Percentiles rank a stretch among this genome's conserved stretches.
Evolutionary conservation across 2,329 filamentous ascomycete genomes (phyloP).

Genomic region (Colletotrichum brevisporum): DNA sequence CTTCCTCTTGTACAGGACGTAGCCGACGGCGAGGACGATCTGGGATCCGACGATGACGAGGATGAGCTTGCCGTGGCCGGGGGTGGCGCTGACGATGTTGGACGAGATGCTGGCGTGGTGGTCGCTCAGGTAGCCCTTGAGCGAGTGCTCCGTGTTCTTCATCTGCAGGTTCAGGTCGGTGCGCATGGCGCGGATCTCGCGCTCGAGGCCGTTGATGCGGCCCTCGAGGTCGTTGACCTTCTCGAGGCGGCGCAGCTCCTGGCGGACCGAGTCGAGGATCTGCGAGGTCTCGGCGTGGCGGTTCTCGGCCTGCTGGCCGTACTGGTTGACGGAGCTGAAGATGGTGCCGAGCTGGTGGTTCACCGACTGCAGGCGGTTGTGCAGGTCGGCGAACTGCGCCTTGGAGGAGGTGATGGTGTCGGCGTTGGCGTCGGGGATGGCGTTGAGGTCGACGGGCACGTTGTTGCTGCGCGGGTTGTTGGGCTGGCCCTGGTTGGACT

Average conservation of each 20-base stretch:
- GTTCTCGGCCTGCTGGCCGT: conserved; percentile 66
- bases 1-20: conserved; percentile 85
- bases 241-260: conserved; percentile 60
- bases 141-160: conserved; percentile 64
- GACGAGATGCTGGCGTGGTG: conserved; percentile 66
- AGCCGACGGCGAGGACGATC: conserved; percentile 76
- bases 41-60: conserved; percentile 83
- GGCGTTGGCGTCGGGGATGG: conserved; percentile 63
- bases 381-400: conserved; percentile 85
- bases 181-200: conserved; percentile 71
- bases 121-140: conserved; percentile 65
- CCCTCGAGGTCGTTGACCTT: conserved; percentile 58
- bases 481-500: conserved; percentile 45
- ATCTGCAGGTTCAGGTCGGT: conserved; percentile 66
- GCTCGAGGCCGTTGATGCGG: conserved; percentile 67
- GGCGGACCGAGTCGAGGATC: conserved; percentile 62
- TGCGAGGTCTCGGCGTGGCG: conserved; percentile 69
- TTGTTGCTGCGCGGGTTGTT: conserved; percentile 46
- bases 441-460: conserved; percentile 54
- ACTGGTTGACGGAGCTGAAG: conserved; percentile 68
- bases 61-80: conserved; percentile 70
- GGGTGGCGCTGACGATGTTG: conserved; percentile 62
- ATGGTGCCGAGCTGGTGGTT: conserved; percentile 78
- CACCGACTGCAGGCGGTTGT: conserved; percentile 83
- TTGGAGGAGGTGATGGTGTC: conserved; percentile 64